Base-by-base conservation (phyloP, 768 basidiomycete species). In the Boletus fagicola region DNA sequence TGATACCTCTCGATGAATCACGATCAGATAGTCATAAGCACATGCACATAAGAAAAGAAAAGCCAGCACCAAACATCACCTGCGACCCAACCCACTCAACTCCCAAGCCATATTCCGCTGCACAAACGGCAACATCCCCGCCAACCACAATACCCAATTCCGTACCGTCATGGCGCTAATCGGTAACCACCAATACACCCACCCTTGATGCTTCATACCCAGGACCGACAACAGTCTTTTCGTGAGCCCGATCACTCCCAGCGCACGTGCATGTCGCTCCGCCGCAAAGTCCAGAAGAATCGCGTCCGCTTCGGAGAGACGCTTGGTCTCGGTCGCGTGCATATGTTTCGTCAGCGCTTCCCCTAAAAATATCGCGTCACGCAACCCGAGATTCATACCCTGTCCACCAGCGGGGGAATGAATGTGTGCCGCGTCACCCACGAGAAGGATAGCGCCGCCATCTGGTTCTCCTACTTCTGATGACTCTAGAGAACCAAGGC, bases 371-470 rank as follows among this genome's bases (percentile, higher is more conserved):
- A 82, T 60, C 1, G 78, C 81, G 54, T 84, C 83, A 12, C 83
- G 76, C 24, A 84, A 65, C 11, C 82, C 82, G 26, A 84, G 76
- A 57, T 83, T 83, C 82, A 84, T 80, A 8, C 83, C 83, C 59
- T 84, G 83, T 0, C 83, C 83, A 4, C 83, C 82, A 2, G 76
- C 73, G 5, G 83, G 82, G 1, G 83, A 79, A 53, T 83, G 83
- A 48, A 82, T 77, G 22, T 80, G 75, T 22, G 82, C 83, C 1
- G 82, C 81, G 60, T 81, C 79, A 1, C 78, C 79, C 2, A 78
- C 49, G 45, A 81, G 64, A 31, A 72, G 12, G 40, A 72, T 54
- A 0, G 22, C 63, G 0, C 61, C 64, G 2, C 67, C 68, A n/a
- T 54, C 56, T 39, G 57, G 33, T 22, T 55, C 45, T n/a, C 50